Base-by-base conservation (phyloP, 176 grass and related monocot species). In the Hordeum marinum region DNA sequence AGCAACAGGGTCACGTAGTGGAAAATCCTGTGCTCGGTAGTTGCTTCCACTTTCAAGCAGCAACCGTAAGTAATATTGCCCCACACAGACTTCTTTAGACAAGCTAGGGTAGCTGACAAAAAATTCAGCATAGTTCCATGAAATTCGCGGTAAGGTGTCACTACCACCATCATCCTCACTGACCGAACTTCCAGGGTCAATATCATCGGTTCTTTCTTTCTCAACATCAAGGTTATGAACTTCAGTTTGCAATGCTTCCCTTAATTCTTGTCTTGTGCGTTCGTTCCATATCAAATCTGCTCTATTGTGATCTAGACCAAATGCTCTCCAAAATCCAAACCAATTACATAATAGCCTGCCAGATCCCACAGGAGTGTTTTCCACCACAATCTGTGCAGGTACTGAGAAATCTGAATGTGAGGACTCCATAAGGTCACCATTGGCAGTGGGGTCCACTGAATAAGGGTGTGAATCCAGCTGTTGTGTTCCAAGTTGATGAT, bases 111-210 rank as follows among this genome's bases (percentile, higher is more conserved):
- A 99, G 68, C 92, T 87, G 61, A 99, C 93, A 35, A 77, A 92
- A 89, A 94, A 99, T 70, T 99, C 96, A 76, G 88, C 90, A 94
- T 99, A 99, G 64, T 99, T 99, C 96, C 96, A 99, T 68, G 96
- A 99, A 80, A 99, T 96, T 85, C 90, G 82, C 69, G 96, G 96
- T 76, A 91, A 85, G 66, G 63, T 94, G 55, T 95, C 93, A 91
- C 58, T 66, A 34, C 68, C 75, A 85, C 45, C 85, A 89, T 45
- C 82, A 65, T 89, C 96, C 77, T 95, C 90, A 57, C 82, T 82
- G 42, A 89, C 76, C 17, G 83, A 88, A 89, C 80, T 87, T 88
- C 92, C 86, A 67, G 91, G 94, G 82, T 92, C 86, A 84, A 99
- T 96, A 81, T 99, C 96, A 64, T 99, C 93, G 9, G 90, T 88